phyloP scores from a whole-genome alignment of 805 yeast species.

The Ogataea trehaloabstinens region DNA sequence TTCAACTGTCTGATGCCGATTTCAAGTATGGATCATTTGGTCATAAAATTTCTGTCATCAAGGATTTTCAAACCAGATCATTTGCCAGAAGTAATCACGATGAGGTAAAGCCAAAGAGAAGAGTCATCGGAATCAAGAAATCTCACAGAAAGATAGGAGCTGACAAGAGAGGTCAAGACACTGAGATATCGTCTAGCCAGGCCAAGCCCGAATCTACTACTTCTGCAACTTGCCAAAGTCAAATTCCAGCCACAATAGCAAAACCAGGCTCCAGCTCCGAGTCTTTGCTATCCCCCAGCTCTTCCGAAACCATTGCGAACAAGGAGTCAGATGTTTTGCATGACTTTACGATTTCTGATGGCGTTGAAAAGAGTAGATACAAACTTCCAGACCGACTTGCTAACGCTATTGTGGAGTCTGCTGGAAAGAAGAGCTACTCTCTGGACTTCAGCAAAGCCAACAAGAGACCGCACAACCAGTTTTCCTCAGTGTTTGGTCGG shows the following conservation, averaged over 20 bases:
- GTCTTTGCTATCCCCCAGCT: too few relatives aligned
- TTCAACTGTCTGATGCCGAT: constrained; percentile 33
- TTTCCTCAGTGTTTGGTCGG: not conserved
- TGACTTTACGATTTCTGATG: too few relatives aligned
- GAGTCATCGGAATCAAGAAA: constrained; percentile 23
- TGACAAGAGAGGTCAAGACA: not conserved
- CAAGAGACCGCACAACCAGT: not conserved
- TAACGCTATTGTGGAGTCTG: constrained; percentile 2
- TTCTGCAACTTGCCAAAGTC: not conserved
- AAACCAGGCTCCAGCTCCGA: not conserved
- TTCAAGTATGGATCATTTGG: constrained; percentile 32
- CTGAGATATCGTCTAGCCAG: not conserved
- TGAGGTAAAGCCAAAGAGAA: constrained; percentile 29
- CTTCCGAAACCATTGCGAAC: not conserved
- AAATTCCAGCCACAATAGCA: not conserved
- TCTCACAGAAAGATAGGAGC: not conserved
- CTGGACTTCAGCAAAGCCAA: not conserved
- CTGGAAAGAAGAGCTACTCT: not conserved
- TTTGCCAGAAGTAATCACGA: constrained; percentile 33
- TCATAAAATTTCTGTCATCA: constrained; percentile 38
- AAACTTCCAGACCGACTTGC: constrained; percentile 4
- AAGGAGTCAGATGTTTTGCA: not conserved
- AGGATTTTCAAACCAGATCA: constrained; percentile 44
- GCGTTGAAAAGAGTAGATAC: constrained; percentile 1
- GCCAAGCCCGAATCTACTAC: constrained; percentile 1